Evolutionary conservation across 2,329 filamentous ascomycete species (phyloP), one percentile per base, ranked within the genome.

Genomic region (Clarireedia homoeocarpa): DNA sequence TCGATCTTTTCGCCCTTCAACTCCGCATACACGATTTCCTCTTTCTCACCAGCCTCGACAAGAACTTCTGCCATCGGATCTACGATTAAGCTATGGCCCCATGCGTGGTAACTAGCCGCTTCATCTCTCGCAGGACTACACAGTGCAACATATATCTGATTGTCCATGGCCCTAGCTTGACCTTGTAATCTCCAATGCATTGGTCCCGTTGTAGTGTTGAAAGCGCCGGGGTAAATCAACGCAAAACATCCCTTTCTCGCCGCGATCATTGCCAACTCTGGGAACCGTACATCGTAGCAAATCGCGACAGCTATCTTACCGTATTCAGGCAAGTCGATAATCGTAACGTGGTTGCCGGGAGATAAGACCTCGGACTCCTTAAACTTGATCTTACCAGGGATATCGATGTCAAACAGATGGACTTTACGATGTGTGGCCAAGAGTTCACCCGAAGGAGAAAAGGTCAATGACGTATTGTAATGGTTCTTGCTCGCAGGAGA

Each of bases 281-380:
- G 92, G 75, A 99, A 99, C 42, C 94, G 89, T 55, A 99, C 83
- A 73, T 99, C 94, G 74, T 99, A 99, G 80, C 94, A 99, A 69
- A 99, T 97, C 34, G 89, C 91, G 4, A 99, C 76, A 4, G 83
- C 91, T 60, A 99, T 82, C 70, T 83, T 86, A 58, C 94, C 94
- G 71, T 95, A 96, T 62, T 88, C 90, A 3, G 91, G 89, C 30
- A 96, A 76, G 62, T 96, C 88, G 26, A 97, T 78, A 3, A 97
- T 73, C 0, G 92, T 96, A 58, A 96, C 74, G 68, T 89, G 85
- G 74, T 92, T 86, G 0, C 94, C 94, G 0, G 92, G 85, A 23
- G 82, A 86, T 36, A 99, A 79, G 40, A 96, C 90, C 60, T 96
- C 91, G 53, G 86, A 91, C 74, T 99, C 94, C 61, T 82, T 82